Conservation (phyloP, 2,329 filamentous ascomycete genomes). For the Nemania sp. region DNA sequence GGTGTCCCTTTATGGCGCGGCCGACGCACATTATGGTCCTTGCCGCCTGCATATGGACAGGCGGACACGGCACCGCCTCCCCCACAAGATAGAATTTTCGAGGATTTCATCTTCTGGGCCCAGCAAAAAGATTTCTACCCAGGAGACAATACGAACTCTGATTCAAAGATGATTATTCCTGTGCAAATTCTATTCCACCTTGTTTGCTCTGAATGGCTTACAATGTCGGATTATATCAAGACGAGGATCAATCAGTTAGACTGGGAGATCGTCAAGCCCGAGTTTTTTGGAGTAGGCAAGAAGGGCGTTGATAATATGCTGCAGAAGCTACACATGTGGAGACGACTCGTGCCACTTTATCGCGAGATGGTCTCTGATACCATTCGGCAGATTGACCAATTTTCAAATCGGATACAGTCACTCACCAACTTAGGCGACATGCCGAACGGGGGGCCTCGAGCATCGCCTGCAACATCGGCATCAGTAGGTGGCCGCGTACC, state of each 20-base stretch:
- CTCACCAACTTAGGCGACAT: too few relatives aligned
- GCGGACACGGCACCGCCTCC: not conserved
- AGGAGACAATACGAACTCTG: not conserved
- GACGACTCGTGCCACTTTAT: conserved; percentile 34
- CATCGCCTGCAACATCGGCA: too few relatives aligned
- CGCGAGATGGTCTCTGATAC: conserved; percentile 36
- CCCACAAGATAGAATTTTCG: conserved; percentile 24
- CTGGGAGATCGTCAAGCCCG: conserved; percentile 34
- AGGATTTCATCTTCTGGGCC: conserved; percentile 37
- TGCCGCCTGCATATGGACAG: conserved; percentile 10
- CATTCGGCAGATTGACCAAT: too few relatives aligned
- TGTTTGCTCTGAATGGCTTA: conserved; percentile 35
- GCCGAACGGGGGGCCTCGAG: too few relatives aligned
- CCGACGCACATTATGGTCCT: conserved; percentile 28
- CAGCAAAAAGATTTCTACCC: conserved; percentile 23
- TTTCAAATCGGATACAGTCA: too few relatives aligned
- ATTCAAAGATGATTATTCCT: conserved; percentile 10
- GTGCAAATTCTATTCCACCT: conserved; percentile 33
- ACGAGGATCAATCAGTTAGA: conserved; percentile 35
- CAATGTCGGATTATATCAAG: conserved; percentile 36
- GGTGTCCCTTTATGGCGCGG: conserved; percentile 34
- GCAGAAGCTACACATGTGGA: conserved; percentile 34
- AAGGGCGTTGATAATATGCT: conserved; percentile 29
- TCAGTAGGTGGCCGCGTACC: too few relatives aligned
- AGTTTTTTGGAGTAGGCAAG: conserved; percentile 27